phyloP scores from a whole-genome alignment of 2,329 filamentous ascomycete genomes.

The Penicillium sp. region DNA sequence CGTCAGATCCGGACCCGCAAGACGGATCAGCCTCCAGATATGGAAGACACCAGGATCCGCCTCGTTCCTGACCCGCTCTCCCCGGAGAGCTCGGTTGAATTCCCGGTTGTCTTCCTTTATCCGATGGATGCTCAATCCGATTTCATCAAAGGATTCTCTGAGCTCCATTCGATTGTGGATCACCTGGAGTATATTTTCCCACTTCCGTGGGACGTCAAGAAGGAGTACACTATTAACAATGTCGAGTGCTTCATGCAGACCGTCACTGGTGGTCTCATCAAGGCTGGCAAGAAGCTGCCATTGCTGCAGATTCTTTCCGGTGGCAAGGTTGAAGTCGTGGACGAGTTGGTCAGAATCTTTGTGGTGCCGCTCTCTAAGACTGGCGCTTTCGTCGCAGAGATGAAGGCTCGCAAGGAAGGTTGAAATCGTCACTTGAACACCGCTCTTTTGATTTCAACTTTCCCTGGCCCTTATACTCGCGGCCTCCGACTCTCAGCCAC shows the following conservation, averaged over 20 bases:
- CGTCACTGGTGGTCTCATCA: constrained; percentile 73
- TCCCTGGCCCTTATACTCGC: not conserved
- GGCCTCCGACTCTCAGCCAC: not conserved
- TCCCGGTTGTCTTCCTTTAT: constrained; percentile 84
- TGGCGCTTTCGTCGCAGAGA: constrained; percentile 76
- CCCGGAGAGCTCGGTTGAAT: constrained; percentile 68
- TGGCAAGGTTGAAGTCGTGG: constrained; percentile 82
- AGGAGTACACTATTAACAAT: constrained; percentile 63
- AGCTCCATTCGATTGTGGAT: constrained; percentile 72
- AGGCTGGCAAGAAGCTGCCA: constrained; percentile 81
- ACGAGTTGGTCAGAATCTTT: constrained; percentile 80
- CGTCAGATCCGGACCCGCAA: constrained; percentile 68
- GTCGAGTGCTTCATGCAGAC: constrained; percentile 95
- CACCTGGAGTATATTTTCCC: constrained; percentile 87
- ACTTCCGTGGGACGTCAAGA: constrained; percentile 75
- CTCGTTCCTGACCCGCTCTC: constrained; percentile 74
- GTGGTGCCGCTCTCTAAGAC: constrained; percentile 74
- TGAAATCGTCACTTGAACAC: constrained; percentile 18
- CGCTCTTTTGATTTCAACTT: not conserved
- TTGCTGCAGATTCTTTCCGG: constrained; percentile 72
- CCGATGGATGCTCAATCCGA: constrained; percentile 80
- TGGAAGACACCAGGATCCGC: constrained; percentile 76
- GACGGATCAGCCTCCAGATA: constrained; percentile 74
- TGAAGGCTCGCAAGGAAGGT: constrained; percentile 68
- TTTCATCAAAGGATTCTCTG: constrained; percentile 84